Evolutionary conservation across 2,329 filamentous ascomycete species (phyloP).

Genomic region (Colletotrichum tanaceti): DNA sequence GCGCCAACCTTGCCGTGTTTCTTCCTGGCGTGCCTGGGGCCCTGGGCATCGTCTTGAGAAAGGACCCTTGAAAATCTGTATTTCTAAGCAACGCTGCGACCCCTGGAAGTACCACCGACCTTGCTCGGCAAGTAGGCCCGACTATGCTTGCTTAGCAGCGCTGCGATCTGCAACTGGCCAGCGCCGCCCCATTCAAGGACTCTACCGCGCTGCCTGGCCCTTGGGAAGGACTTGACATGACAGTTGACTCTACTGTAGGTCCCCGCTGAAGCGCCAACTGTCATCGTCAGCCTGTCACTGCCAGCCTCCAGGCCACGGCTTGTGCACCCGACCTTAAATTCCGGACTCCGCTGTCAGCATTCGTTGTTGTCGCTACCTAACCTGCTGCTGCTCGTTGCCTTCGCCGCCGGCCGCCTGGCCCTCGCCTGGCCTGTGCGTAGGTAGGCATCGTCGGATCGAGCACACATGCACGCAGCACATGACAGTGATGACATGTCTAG

Average conservation of each 20-base stretch:
- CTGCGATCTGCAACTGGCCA: conserved; percentile 12
- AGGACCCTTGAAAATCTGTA: conserved; percentile 32
- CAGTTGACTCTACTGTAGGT: too few relatives aligned
- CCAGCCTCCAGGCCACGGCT: neutral
- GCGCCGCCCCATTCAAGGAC: neutral
- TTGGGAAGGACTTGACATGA: neutral
- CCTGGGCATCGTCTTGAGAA: conserved; percentile 20
- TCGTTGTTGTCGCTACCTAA: neutral
- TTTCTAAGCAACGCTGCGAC: conserved; percentile 36
- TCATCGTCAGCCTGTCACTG: neutral
- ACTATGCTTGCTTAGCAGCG: conserved; percentile 26
- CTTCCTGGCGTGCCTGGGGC: conserved; percentile 11
- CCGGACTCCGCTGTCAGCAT: conserved; percentile 13
- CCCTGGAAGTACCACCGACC: conserved; percentile 30
- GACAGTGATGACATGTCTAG: neutral
- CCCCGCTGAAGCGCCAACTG: too few relatives aligned
- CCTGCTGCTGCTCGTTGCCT: neutral
- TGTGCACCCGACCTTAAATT: conserved; percentile 2
- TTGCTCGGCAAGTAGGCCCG: conserved; percentile 34
- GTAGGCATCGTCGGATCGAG: conserved; percentile 9
- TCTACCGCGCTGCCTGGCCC: conserved; percentile 1
- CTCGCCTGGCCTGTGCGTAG: neutral
- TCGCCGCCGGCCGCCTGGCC: neutral
- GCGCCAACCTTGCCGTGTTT: conserved; percentile 29
- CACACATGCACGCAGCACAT: conserved; percentile 3